Percentiles rank a stretch among this genome's conserved stretches.
These are phyloP conservation scores for Skeletonema tropicum DNA, from an alignment of 108 stramenopile species.

Conservation along the genomic window DNA sequence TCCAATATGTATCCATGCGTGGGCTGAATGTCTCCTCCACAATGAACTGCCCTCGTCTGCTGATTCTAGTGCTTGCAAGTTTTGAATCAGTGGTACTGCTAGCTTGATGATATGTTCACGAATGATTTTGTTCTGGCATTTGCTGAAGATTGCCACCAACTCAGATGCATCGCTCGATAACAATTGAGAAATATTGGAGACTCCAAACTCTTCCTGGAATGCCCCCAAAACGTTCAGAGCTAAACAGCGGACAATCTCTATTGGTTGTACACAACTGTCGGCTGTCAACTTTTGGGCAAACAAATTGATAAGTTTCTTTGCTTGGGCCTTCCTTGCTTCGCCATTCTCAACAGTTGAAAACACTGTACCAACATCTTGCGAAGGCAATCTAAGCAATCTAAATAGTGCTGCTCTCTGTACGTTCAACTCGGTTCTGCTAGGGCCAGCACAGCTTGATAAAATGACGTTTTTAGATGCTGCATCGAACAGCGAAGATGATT, in stretches of 20 bases:
- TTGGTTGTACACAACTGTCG: background rate
- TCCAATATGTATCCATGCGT: conserved; percentile 80
- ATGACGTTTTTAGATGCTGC: conserved; percentile 20
- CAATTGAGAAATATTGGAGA: conserved; percentile 19
- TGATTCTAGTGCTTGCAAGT: conserved; percentile 41
- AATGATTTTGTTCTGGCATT: conserved; percentile 31
- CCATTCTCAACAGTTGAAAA: conserved; percentile 81
- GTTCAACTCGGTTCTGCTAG: conserved; percentile 36
- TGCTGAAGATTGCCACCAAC: conserved; percentile 17
- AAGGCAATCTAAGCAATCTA: conserved; percentile 36
- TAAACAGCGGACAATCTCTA: conserved; percentile 39
- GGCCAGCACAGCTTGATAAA: conserved; percentile 40
- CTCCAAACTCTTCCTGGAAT: conserved; percentile 27
- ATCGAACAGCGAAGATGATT: conserved; percentile 20
- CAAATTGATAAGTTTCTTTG: conserved; percentile 48
- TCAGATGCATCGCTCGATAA: conserved; percentile 6
- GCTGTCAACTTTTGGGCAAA: conserved; percentile 30
- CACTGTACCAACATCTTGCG: conserved; percentile 12
- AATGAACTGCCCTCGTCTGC: conserved; percentile 16
- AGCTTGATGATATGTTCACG: conserved; percentile 33
- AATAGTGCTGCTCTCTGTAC: conserved; percentile 36
- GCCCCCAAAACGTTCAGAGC: conserved; percentile 29
- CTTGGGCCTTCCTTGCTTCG: conserved; percentile 59
- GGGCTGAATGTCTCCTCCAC: conserved; percentile 38
- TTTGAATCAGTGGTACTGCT: conserved; percentile 50